Conservation (phyloP, 2,329 filamentous ascomycete genomes). For the Ophiostoma sp. region DNA sequence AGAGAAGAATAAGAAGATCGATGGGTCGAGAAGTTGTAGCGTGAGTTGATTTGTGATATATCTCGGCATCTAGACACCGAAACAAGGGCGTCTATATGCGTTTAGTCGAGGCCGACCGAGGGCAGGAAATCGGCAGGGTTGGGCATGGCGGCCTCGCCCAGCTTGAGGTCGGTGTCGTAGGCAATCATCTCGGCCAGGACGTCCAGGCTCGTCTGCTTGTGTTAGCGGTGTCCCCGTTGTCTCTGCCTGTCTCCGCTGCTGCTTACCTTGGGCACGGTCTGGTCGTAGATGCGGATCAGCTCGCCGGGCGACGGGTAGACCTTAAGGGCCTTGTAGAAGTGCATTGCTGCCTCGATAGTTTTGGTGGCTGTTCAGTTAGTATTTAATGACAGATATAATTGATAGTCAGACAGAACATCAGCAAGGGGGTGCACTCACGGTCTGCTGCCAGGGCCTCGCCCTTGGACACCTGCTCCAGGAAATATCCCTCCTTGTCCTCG, state of each 20-base stretch:
- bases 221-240: background rate
- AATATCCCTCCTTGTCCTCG: slow-evolving; percentile 92
- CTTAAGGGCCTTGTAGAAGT: slow-evolving; percentile 98
- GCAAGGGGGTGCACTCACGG: slow-evolving; percentile 51
- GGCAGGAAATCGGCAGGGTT: slow-evolving; percentile 25
- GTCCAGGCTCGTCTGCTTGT: slow-evolving; percentile 75
- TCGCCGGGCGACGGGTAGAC: slow-evolving; percentile 93
- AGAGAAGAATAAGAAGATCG: background rate
- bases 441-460: slow-evolving; percentile 80
- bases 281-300: slow-evolving; percentile 94
- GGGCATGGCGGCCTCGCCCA: slow-evolving; percentile 22
- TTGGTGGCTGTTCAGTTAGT: slow-evolving; percentile 49
- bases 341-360: slow-evolving; percentile 76
- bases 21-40: background rate
- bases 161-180: slow-evolving; percentile 26
- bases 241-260: background rate
- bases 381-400: background rate
- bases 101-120: slow-evolving; percentile 25
- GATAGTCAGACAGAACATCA: background rate
- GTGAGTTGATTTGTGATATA: background rate
- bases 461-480: slow-evolving; percentile 88
- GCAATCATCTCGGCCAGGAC: slow-evolving; percentile 98
- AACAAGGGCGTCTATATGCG: background rate
- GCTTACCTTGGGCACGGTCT: slow-evolving; percentile 87
- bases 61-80: background rate